Percentiles rank a stretch among this genome's conserved stretches.
These are phyloP conservation scores for Curvularia eragrostidis DNA, from an alignment of 2,329 filamentous ascomycete genomes.

Conservation along the genomic window DNA sequence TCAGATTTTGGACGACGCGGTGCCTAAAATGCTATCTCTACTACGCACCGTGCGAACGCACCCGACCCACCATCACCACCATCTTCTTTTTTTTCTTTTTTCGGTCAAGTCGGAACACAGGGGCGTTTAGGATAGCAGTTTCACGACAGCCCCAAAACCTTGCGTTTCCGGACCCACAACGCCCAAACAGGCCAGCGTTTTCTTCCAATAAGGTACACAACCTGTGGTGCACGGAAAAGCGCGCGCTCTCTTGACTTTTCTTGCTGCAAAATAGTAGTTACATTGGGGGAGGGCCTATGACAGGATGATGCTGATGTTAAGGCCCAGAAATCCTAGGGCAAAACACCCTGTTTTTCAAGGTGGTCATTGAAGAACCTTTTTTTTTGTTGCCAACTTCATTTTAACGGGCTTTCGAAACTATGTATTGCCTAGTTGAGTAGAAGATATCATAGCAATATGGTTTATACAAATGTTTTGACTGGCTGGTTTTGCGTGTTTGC, in stretches of 20 bases:
- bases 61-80: constrained; percentile 23
- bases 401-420: too few relatives aligned
- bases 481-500: not conserved
- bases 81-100: constrained; percentile 11
- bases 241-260: constrained; percentile 30
- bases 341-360: constrained; percentile 5
- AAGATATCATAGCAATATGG: constrained; percentile 18
- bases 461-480: constrained; percentile 4
- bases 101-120: constrained; percentile 15
- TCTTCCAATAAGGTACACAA: not conserved
- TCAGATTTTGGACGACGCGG: constrained; percentile 13
- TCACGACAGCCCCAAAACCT: constrained; percentile 6
- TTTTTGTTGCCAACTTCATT: not conserved
- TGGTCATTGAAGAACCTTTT: constrained; percentile 2
- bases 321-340: too few relatives aligned
- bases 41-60: constrained; percentile 22
- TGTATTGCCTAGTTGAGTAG: constrained; percentile 16
- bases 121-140: constrained; percentile 27
- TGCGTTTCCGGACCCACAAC: constrained; percentile 7
- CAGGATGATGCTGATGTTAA: too few relatives aligned
- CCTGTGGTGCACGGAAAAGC: not conserved
- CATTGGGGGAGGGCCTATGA: too few relatives aligned
- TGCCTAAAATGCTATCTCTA: constrained; percentile 29
- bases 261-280: too few relatives aligned
- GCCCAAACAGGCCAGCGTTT: constrained; percentile 14